Conservation (phyloP, 306 rosid genomes). For the Sesbania bispinosa region DNA sequence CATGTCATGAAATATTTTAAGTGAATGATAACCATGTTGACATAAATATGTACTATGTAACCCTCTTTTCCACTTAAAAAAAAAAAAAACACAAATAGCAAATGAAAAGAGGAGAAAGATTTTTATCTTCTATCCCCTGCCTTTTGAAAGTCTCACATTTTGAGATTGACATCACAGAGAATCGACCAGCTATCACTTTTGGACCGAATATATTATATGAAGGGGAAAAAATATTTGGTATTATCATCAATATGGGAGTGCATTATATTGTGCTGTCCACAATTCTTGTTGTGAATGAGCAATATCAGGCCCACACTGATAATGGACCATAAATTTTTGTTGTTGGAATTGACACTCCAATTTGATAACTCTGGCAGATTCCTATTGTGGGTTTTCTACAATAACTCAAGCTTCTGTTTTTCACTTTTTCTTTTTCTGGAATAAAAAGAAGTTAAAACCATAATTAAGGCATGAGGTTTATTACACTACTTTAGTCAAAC, state of each 20-base stretch:
- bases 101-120: neutral
- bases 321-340: slow-evolving; percentile 36
- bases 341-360: slow-evolving; percentile 30
- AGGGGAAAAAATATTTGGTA: slow-evolving; percentile 30
- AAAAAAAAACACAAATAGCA: neutral
- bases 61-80: slow-evolving; percentile 10
- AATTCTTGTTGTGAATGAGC: slow-evolving; percentile 37
- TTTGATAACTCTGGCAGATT: slow-evolving; percentile 30
- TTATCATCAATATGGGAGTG: slow-evolving; percentile 49
- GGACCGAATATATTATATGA: slow-evolving; percentile 37
- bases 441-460: slow-evolving; percentile 13
- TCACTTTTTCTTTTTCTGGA: slow-evolving; percentile 1
- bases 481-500: slow-evolving; percentile 23
- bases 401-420: slow-evolving; percentile 25
- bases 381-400: slow-evolving; percentile 25
- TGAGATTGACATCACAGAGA: slow-evolving; percentile 50
- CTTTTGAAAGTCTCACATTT: slow-evolving; percentile 36
- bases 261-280: slow-evolving; percentile 52
- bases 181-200: slow-evolving; percentile 48
- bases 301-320: slow-evolving; percentile 48
- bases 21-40: slow-evolving; percentile 30
- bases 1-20: slow-evolving; percentile 27
- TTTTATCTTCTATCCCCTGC: neutral
- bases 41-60: slow-evolving; percentile 39
- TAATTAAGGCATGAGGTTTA: neutral